These are phyloP conservation scores for Macrotyloma uniflorum DNA, from an alignment of 306 rosid species.

Conservation along the genomic window DNA sequence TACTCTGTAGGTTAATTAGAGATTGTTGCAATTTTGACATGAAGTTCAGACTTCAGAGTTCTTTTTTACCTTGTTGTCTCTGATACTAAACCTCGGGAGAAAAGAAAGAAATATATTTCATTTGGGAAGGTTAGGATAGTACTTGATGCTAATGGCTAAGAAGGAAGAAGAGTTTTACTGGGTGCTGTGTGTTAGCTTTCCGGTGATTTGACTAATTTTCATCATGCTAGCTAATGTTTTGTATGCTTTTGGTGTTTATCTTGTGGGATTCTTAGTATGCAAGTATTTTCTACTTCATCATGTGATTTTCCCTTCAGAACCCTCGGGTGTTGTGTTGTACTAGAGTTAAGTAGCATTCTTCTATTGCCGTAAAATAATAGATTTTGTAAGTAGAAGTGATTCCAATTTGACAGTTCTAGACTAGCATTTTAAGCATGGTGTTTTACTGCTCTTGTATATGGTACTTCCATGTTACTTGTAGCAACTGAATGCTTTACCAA, in stretches of 20 bases:
- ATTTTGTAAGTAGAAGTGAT: not conserved
- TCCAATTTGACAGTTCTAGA: not conserved
- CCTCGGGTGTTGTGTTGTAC: not conserved
- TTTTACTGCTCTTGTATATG: not conserved
- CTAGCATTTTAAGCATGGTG: not conserved
- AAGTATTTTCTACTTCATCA: not conserved
- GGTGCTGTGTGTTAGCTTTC: not conserved
- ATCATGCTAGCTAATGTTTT: not conserved
- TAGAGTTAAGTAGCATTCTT: not conserved
- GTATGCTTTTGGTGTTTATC: not conserved
- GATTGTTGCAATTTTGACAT: constrained; percentile 18
- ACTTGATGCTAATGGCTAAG: not conserved
- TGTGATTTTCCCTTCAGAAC: not conserved
- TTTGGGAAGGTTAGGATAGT: not conserved
- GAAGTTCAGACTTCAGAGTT: not conserved
- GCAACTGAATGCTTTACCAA: not conserved
- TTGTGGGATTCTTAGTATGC: not conserved
- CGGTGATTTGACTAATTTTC: not conserved
- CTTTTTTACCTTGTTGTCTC: not conserved
- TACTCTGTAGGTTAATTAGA: not conserved
- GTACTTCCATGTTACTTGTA: not conserved
- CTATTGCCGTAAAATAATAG: not conserved
- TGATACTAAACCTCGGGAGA: not conserved
- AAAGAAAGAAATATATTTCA: not conserved
- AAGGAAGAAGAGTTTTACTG: not conserved